Evolutionary conservation across 2,329 filamentous ascomycete genomes (phyloP).

Genomic region (Colletotrichum sp.): DNA sequence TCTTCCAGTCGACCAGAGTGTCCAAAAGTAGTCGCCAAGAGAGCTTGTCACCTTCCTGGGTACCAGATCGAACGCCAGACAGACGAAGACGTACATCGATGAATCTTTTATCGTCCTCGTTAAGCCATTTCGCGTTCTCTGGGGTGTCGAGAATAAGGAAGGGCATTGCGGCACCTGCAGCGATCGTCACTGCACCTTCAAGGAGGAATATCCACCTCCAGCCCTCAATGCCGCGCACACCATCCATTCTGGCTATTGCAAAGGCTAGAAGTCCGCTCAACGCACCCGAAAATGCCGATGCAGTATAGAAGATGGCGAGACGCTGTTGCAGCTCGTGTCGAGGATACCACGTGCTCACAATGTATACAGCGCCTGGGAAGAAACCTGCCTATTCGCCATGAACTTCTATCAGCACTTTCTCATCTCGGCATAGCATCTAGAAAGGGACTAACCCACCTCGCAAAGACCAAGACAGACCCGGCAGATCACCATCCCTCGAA

Average conservation of each 20-base stretch:
- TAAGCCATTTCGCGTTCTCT: conserved; percentile 33
- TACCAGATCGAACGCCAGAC: not conserved
- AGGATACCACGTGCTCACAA: conserved; percentile 34
- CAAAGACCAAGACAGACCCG: not conserved
- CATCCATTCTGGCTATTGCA: conserved; percentile 53
- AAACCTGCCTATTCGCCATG: conserved; percentile 22
- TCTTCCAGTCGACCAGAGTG: conserved; percentile 49
- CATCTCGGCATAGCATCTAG: not conserved
- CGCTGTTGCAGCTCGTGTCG: conserved; percentile 32
- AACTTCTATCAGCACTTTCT: not conserved
- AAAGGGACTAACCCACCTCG: not conserved
- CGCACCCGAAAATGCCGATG: conserved; percentile 47
- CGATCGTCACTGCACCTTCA: conserved; percentile 28
- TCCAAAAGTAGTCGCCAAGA: conserved; percentile 30
- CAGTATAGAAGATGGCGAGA: conserved; percentile 39
- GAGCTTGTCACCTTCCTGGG: conserved; percentile 28
- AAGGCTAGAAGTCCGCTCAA: conserved; percentile 52
- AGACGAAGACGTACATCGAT: conserved; percentile 12
- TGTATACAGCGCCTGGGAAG: conserved; percentile 34
- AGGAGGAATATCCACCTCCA: conserved; percentile 61
- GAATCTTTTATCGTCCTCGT: conserved; percentile 39
- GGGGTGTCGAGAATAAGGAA: conserved; percentile 41
- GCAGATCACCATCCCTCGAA: conserved; percentile 25
- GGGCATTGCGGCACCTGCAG: conserved; percentile 47
- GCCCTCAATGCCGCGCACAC: conserved; percentile 49